Evolutionary conservation across 768 basidiomycete species (phyloP).

Genomic region (Lactarius deliciosus): DNA sequence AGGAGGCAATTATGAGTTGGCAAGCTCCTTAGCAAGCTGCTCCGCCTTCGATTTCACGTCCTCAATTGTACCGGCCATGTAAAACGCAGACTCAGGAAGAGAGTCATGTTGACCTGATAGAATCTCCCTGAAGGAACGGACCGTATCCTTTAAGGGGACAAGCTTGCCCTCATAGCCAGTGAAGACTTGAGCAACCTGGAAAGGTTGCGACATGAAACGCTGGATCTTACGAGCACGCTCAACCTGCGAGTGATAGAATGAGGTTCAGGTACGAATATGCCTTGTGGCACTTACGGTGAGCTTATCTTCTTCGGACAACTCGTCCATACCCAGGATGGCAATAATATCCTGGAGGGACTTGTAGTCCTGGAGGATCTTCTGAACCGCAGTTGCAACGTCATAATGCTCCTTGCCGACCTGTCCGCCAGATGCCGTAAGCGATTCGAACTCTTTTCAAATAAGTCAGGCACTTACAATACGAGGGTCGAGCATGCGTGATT

Average conservation of each 20-base stretch:
- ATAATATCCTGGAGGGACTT: constrained; percentile 99
- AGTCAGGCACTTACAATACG: constrained; percentile 71
- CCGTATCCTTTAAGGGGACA: constrained; percentile 92
- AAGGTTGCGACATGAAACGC: constrained; percentile 99
- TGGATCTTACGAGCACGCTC: constrained; percentile 98
- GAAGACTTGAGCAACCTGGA: constrained; percentile 99
- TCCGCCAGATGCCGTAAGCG: not conserved
- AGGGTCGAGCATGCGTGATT: constrained; percentile 99
- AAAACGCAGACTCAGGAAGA: constrained; percentile 96
- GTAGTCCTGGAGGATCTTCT: constrained; percentile 97
- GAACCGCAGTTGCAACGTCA: constrained; percentile 91
- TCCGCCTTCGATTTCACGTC: constrained; percentile 98
- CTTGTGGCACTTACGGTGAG: constrained; percentile 66
- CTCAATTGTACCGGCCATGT: constrained; percentile 97
- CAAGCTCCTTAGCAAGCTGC: constrained; percentile 94
- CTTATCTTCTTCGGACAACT: constrained; percentile 99
- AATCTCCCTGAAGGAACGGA: constrained; percentile 98
- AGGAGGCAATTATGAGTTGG: constrained; percentile 38
- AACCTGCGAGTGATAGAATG: constrained; percentile 52
- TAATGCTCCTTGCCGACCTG: constrained; percentile 92
- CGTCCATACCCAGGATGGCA: constrained; percentile 99
- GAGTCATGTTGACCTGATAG: constrained; percentile 84
- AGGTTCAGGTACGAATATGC: not conserved
- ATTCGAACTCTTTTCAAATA: not conserved
- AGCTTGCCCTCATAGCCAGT: constrained; percentile 99